Evolutionary conservation across 2,329 filamentous ascomycete species (phyloP), one percentile per base, ranked within the genome.

Genomic region (Trichoderma sp.): DNA sequence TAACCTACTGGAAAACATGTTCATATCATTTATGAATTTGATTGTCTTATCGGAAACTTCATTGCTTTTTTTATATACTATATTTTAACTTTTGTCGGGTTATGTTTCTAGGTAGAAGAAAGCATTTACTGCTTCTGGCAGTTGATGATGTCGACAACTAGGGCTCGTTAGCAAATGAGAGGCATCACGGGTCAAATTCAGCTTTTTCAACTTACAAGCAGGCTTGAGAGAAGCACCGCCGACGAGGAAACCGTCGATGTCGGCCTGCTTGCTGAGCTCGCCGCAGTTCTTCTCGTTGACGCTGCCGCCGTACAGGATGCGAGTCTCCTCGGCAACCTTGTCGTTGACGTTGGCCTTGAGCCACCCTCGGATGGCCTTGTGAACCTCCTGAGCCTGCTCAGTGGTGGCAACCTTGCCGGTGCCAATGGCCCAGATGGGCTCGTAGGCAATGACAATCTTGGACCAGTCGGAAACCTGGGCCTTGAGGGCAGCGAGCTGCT

Each of bases 231-330:
- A 96, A 79, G 95, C 95, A 82, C 95, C 95, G 74, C 95, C 95
- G 74, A 98, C 95, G 75, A 98, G 88, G 90, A 98, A 98, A 70
- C 96, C 96, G 82, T 99, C 96, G 81, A 99, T 97, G 82, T 99
- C 96, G 73, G 88, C 81, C 88, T 98, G 89, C 87, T 94, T 95
- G 80, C 92, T 89, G 77, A 99, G 88, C 73, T 98, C 95, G 79
- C 86, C 88, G 87, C 93, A 96, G 89, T 99, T 99, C 92, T 97
- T 97, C 88, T 97, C 96, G 80, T 87, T 96, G 77, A 99, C 96
- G 77, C 92, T 96, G 79, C 96, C 96, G 74, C 96, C 96, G 83
- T 99, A 99, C 79, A 99, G 91, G 80, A 99, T 93, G 77, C 96
- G 89, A 72, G 94, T 97, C 84, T 91, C 89, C 73, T 97, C 93